Conservation (phyloP, 768 basidiomycete species). For the Gloeostereum incarnatum region DNA sequence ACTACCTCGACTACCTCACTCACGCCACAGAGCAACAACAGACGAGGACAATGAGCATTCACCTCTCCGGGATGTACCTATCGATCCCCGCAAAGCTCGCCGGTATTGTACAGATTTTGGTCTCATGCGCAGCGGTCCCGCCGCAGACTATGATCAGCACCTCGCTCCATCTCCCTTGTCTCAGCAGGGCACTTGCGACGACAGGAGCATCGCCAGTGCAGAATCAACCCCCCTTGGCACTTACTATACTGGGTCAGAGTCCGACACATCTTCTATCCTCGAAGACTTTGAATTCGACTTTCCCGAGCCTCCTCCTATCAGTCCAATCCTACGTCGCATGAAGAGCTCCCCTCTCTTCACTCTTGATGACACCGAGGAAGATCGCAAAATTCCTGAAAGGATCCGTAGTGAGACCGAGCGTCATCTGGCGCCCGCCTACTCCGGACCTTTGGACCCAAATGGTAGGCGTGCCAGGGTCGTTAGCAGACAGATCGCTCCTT, state of each 20-base stretch:
- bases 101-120: conserved; percentile 22
- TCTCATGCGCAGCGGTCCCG: conserved; percentile 10
- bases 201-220: conserved; percentile 11
- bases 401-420: conserved; percentile 6
- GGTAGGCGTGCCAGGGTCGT: background rate
- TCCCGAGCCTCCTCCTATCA: conserved; percentile 31
- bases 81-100: conserved; percentile 19
- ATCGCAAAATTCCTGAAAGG: conserved; percentile 11
- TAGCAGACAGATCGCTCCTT: background rate
- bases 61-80: too few species aligned
- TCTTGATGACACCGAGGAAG: conserved; percentile 15
- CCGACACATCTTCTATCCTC: conserved; percentile 25
- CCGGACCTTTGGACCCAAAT: background rate
- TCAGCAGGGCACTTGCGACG: too few species aligned
- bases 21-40: too few species aligned
- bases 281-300: conserved; percentile 26
- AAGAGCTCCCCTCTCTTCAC: conserved; percentile 33
- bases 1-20: too few species aligned
- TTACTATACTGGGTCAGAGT: conserved; percentile 19
- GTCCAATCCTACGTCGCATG: conserved; percentile 30
- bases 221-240: conserved; percentile 19
- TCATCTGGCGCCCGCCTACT: background rate
- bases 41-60: too few species aligned
- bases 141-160: conserved; percentile 1
- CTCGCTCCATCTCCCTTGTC: conserved; percentile 7